Conservation (phyloP, 176 grass and related monocot species). For the Rhynchospora pubera region DNA sequence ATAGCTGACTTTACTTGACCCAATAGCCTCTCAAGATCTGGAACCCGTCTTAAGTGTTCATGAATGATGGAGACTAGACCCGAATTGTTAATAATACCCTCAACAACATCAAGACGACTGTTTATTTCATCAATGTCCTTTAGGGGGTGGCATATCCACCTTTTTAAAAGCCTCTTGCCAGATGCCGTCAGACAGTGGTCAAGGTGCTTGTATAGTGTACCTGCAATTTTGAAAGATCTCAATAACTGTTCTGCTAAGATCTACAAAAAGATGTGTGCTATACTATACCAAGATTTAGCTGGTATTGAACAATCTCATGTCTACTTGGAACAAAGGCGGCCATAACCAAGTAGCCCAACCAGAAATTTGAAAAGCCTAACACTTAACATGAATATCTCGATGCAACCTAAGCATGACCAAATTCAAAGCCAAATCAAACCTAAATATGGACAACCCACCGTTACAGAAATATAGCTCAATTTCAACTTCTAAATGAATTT, state of each 20-base stretch:
- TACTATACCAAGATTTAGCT: too few relatives aligned
- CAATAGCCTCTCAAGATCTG: conserved; percentile 80
- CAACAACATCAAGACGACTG: conserved; percentile 62
- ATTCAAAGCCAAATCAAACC: neutral
- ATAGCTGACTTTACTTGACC: conserved; percentile 69
- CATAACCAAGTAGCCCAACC: neutral
- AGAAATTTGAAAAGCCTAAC: neutral
- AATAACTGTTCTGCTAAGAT: neutral
- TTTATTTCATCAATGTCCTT: conserved; percentile 70
- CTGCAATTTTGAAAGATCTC: conserved; percentile 25
- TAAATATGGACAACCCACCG: neutral
- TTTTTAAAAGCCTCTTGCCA: conserved; percentile 79
- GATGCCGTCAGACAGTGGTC: conserved; percentile 82
- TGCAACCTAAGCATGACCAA: neutral
- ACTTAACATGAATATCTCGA: neutral
- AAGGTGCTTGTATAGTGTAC: conserved; percentile 85
- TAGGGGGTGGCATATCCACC: conserved; percentile 85
- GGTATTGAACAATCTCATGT: too few relatives aligned
- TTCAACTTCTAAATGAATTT: neutral
- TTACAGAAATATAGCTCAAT: neutral
- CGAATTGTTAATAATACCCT: conserved; percentile 64
- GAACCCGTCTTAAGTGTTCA: conserved; percentile 53
- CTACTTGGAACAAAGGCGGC: neutral
- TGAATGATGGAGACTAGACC: conserved; percentile 41
- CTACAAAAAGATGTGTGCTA: neutral